phyloP scores from a whole-genome alignment of 352 stramenopile genomes.

The Globisporangium iwayamae region DNA sequence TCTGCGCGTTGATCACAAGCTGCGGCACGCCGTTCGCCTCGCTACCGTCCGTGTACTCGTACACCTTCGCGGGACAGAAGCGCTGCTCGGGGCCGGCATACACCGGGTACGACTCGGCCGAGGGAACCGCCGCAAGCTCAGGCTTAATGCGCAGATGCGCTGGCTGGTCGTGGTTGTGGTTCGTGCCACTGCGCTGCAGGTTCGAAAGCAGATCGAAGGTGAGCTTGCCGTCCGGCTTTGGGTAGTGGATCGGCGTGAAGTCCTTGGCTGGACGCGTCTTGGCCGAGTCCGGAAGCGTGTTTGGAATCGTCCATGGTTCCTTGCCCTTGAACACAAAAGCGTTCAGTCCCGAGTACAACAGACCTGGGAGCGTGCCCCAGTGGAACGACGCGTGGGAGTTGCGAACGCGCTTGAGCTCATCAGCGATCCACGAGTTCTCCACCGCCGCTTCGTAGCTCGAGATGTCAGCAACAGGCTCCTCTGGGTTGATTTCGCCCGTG shows the following conservation, averaged over 20 bases:
- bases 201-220: constrained; percentile 99
- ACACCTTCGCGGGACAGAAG: constrained; percentile 98
- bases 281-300: constrained; percentile 84
- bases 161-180: constrained; percentile 98
- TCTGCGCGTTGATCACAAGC: constrained; percentile 99
- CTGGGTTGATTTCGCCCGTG: constrained; percentile 68
- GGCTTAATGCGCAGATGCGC: constrained; percentile 96
- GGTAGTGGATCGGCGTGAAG: constrained; percentile 93
- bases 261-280: constrained; percentile 91
- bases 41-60: constrained; percentile 97
- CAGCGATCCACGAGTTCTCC: constrained; percentile 93
- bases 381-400: constrained; percentile 98
- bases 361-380: constrained; percentile 90
- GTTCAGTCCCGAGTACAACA: constrained; percentile 93
- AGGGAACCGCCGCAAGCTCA: constrained; percentile 82
- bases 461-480: constrained; percentile 60
- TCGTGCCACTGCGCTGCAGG: constrained; percentile 95
- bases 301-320: constrained; percentile 95
- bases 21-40: constrained; percentile 83
- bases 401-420: constrained; percentile 96
- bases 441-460: constrained; percentile 87
- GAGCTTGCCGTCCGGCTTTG: constrained; percentile 94
- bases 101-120: constrained; percentile 85
- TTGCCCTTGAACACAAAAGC: constrained; percentile 93
- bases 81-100: constrained; percentile 96